These are phyloP conservation scores for Cardamine resedifolia DNA, from an alignment of 345 rosid genomes.

Conservation along the genomic window DNA sequence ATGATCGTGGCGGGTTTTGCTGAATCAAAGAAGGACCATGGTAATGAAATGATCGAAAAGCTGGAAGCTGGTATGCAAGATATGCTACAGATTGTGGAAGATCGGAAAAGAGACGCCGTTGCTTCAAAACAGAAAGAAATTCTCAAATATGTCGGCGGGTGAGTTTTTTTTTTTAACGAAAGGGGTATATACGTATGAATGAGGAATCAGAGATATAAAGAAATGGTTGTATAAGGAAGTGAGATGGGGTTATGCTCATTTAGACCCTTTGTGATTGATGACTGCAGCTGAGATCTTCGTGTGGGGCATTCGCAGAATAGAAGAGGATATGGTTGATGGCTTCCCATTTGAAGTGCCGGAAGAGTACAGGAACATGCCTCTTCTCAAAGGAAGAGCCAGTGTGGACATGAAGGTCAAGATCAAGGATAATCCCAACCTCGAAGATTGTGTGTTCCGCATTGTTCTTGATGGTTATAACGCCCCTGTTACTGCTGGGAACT, in stretches of 20 bases:
- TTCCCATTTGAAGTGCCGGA: conserved; percentile 93
- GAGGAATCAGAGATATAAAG: conserved; percentile 10
- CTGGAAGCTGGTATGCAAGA: conserved; percentile 86
- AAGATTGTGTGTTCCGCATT: conserved; percentile 80
- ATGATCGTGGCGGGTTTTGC: conserved; percentile 75
- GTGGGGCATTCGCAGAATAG: conserved; percentile 99
- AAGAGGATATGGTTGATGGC: conserved; percentile 99
- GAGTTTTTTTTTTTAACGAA: conserved; percentile 30
- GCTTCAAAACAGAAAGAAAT: conserved; percentile 89
- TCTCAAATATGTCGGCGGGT: conserved; percentile 90
- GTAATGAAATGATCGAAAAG: conserved; percentile 71
- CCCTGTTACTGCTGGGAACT: conserved; percentile 94
- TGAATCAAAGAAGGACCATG: conserved; percentile 85
- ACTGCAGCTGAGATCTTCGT: conserved; percentile 99
- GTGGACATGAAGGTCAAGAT: conserved; percentile 99
- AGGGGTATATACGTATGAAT: neutral
- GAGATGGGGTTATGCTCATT: conserved; percentile 40
- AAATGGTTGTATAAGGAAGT: neutral
- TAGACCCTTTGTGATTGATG: conserved; percentile 72
- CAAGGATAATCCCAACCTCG: conserved; percentile 89
- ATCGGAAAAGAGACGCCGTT: conserved; percentile 85
- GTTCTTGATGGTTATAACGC: conserved; percentile 97
- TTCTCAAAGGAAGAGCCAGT: conserved; percentile 89
- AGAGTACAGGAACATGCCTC: conserved; percentile 80
- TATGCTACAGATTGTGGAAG: conserved; percentile 80